These are phyloP conservation scores for Termitomyces bulborhizus DNA, from an alignment of 768 basidiomycete species.

Conservation along the genomic window DNA sequence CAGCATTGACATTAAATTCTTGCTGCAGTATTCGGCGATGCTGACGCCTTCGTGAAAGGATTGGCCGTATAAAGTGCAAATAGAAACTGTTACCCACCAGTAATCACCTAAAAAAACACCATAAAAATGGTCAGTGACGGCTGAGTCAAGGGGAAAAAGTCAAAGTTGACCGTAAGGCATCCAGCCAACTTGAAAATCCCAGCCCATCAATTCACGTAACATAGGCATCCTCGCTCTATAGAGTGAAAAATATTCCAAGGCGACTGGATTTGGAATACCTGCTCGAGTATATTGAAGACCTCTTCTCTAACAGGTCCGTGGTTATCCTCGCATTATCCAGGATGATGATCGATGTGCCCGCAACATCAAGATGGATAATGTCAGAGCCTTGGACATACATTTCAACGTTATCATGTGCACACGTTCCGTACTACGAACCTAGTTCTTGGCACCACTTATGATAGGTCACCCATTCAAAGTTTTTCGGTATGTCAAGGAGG, in stretches of 20 bases:
- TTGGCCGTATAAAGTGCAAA: background rate
- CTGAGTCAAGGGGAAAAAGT: background rate
- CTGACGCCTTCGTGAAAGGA: constrained; percentile 14
- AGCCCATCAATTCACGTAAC: constrained; percentile 21
- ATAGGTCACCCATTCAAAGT: background rate
- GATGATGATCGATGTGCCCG: constrained; percentile 18
- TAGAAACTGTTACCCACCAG: background rate
- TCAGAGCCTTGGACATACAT: constrained; percentile 12
- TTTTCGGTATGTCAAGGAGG: background rate
- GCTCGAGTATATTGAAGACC: constrained; percentile 17
- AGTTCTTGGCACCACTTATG: constrained; percentile 2
- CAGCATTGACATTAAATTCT: constrained; percentile 16
- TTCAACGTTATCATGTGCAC: background rate
- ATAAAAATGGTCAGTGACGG: background rate
- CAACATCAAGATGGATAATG: constrained; percentile 19
- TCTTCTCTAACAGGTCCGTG: constrained; percentile 19
- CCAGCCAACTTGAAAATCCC: constrained; percentile 13
- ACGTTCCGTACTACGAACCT: background rate
- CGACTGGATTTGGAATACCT: background rate
- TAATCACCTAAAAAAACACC: constrained; percentile 3
- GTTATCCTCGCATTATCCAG: constrained; percentile 17
- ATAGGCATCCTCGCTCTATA: constrained; percentile 12
- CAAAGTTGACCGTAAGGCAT: constrained; percentile 11
- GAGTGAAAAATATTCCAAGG: background rate
- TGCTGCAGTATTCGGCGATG: constrained; percentile 19